A percentile compares a stretch with the other conserved stretches of the same genome.
Evolutionary conservation across 1,284 basidiomycete species (phyloP).

Genomic region (Leccinum colubrinum): DNA sequence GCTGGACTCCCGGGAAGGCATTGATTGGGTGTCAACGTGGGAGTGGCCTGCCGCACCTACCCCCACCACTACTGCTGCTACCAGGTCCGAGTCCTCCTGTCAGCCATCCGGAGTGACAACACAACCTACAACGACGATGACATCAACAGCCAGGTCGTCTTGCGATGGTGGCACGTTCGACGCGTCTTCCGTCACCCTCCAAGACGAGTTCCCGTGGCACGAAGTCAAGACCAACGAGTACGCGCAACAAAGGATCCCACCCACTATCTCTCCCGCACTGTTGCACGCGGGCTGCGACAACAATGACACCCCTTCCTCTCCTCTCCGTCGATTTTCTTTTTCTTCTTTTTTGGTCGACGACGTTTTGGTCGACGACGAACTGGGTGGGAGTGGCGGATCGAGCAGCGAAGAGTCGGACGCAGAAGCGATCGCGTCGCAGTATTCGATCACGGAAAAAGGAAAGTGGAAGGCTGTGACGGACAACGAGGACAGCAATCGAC

Average conservation of each 20-base stretch:
- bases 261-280: slow-evolving; percentile 15
- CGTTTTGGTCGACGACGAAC: neutral
- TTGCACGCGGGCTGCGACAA: slow-evolving; percentile 13
- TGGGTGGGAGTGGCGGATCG: neutral
- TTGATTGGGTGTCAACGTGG: neutral
- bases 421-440: slow-evolving; percentile 8
- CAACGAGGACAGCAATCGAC: neutral
- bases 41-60: neutral
- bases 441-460: slow-evolving; percentile 3
- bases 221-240: neutral
- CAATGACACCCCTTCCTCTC: neutral
- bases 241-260: slow-evolving; percentile 12
- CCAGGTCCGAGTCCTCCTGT: neutral
- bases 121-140: neutral
- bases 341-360: neutral
- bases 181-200: slow-evolving; percentile 16
- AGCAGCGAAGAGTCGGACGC: neutral
- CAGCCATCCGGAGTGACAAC: neutral
- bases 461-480: slow-evolving; percentile 13
- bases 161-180: slow-evolving; percentile 4
- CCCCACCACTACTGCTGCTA: neutral
- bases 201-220: slow-evolving; percentile 10
- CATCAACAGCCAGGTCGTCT: neutral
- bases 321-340: neutral
- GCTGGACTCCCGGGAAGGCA: neutral